Base-by-base conservation (phyloP, 495 filamentous ascomycete species). In the Tuber melanosporum region DNA sequence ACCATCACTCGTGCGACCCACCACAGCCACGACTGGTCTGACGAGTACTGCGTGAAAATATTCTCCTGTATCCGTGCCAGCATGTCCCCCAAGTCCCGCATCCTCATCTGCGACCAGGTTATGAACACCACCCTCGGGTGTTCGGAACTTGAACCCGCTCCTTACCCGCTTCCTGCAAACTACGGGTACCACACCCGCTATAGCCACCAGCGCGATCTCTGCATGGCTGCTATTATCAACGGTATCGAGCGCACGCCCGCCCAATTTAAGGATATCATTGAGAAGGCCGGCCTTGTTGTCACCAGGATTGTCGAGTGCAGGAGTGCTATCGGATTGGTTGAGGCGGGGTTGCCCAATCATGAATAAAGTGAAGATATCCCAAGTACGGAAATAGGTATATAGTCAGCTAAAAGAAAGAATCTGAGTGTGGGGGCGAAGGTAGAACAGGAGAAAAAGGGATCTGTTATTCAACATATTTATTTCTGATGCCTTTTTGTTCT, bases 21-120 rank as follows among this genome's bases (percentile, higher is more conserved):
- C 57, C 26, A 66, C 57, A 75, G 74, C 14, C 84, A 85, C 72
- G 82, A 87, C 74, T 87, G 85, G 86, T 84, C 84, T 15, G 85
- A 87, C 76, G 78, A 83, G n/a, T 85, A 86, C 79, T 85, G 83
- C 69, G 74, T 85, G 15, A 76, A 81, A 36, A 87, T 87, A 36
- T 82, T 87, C 45, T 49, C 71, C 39, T 71, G 71, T 10, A 79
- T 86, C 52, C 77, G 81, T 62, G 45, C 57, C 0, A 77, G 79
- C 45, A 85, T 86, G 84, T 77, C 75, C 17, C 77, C 77, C 19
- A 78, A 76, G 4, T 85, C 83, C 14, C 81, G 83, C 1, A 77
- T 86, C 20, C 80, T 86, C 20, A 83, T 85, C 71, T 85, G 85
- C 71, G 85, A 86, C 41, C 84, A 84, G 49, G 79, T 85, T 6